These are phyloP conservation scores for Cyberlindnera samutprakarnensis DNA, from an alignment of 805 yeast genomes.

Conservation along the genomic window DNA sequence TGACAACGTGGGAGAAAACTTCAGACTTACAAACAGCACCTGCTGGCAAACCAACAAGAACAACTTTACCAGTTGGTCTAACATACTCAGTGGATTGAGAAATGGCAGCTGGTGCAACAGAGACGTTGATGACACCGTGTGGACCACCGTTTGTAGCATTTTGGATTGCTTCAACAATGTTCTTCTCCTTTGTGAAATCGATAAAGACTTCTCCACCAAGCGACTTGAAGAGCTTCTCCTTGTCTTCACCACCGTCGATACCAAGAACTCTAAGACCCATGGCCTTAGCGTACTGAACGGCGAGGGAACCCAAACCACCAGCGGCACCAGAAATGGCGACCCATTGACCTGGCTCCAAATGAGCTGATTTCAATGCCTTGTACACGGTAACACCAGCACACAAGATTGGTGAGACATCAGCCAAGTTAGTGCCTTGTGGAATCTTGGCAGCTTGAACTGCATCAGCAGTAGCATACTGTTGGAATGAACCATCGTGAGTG, in stretches of 20 bases:
- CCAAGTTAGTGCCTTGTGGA: slow-evolving; percentile 52
- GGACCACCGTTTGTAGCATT: slow-evolving; percentile 57
- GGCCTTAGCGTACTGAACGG: slow-evolving; percentile 70
- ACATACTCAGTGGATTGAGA: slow-evolving; percentile 44
- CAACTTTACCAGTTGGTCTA: slow-evolving; percentile 54
- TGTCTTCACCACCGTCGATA: slow-evolving; percentile 71
- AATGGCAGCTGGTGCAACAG: slow-evolving; percentile 47
- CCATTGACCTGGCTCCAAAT: slow-evolving; percentile 60
- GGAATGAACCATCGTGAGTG: slow-evolving; percentile 40
- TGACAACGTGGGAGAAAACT: slow-evolving; percentile 49
- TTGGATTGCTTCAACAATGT: slow-evolving; percentile 39
- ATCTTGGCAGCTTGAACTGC: slow-evolving; percentile 58
- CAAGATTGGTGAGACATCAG: slow-evolving; percentile 46
- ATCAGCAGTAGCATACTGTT: slow-evolving; percentile 60
- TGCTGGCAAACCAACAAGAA: slow-evolving; percentile 56
- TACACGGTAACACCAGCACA: slow-evolving; percentile 47
- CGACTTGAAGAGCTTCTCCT: slow-evolving; percentile 43
- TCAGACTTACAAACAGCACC: slow-evolving; percentile 45
- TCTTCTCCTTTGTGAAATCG: slow-evolving; percentile 48
- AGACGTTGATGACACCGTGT: slow-evolving; percentile 41
- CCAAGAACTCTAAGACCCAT: slow-evolving; percentile 70
- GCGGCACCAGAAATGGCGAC: slow-evolving; percentile 74
- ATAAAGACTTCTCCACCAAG: slow-evolving; percentile 62
- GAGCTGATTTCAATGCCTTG: slow-evolving; percentile 60
- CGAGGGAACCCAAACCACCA: slow-evolving; percentile 76